These are phyloP conservation scores for Claviceps maximensis DNA, from an alignment of 2,329 filamentous ascomycete genomes.

Conservation along the genomic window DNA sequence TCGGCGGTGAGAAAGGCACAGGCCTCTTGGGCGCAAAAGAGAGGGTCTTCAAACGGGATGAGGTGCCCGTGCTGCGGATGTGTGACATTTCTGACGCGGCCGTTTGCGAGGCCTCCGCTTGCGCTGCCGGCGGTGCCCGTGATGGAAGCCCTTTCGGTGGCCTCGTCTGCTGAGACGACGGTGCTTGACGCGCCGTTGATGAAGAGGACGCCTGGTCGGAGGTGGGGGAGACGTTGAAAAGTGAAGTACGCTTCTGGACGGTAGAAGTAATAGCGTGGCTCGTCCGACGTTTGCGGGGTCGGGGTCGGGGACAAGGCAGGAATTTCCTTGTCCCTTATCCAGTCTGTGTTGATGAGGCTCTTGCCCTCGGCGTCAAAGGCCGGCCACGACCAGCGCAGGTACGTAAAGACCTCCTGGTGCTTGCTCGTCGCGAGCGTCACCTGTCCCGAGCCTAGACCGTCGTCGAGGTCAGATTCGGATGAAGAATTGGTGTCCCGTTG, in stretches of 20 bases:
- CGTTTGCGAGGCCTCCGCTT: conserved; percentile 49
- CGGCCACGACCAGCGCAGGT: conserved; percentile 47
- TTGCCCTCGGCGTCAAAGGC: conserved; percentile 26
- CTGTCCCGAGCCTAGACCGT: conserved; percentile 17
- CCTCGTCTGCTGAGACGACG: conserved; percentile 37
- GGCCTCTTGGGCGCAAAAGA: conserved; percentile 47
- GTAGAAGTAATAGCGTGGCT: conserved; percentile 45
- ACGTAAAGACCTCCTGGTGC: conserved; percentile 69
- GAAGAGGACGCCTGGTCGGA: conserved; percentile 56
- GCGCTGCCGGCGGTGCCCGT: conserved; percentile 56
- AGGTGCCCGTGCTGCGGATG: conserved; percentile 61
- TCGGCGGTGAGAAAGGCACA: conserved; percentile 45
- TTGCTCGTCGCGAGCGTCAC: conserved; percentile 72
- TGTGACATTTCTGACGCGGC: conserved; percentile 52
- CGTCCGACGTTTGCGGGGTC: conserved; percentile 17
- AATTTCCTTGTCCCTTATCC: conserved; percentile 33
- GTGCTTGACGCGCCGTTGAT: conserved; percentile 50
- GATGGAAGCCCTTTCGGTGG: conserved; percentile 44
- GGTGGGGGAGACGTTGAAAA: conserved; percentile 40
- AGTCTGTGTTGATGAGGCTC: conserved; percentile 24
- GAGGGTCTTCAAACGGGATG: conserved; percentile 68
- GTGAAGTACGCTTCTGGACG: conserved; percentile 48
- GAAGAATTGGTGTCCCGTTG: conserved; percentile 23
- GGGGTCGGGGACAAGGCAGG: conserved; percentile 3
- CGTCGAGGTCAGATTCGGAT: background rate